These are phyloP conservation scores for Rhodotorula sp. DNA, from an alignment of 1,284 basidiomycete species.

Conservation along the genomic window DNA sequence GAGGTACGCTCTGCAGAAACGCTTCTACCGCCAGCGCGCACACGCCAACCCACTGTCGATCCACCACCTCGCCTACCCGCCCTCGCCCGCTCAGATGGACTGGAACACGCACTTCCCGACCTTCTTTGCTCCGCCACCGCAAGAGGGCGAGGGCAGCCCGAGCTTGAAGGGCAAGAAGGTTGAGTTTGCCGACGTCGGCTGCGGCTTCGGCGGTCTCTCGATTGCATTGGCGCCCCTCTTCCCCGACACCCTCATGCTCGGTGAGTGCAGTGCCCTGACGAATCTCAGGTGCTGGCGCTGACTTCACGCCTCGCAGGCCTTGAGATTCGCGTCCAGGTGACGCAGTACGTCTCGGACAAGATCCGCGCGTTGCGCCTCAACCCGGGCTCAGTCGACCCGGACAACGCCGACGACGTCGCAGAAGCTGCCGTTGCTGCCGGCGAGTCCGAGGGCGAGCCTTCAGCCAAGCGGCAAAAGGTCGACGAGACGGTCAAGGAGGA, in stretches of 20 bases:
- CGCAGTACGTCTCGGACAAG: conserved; percentile 93
- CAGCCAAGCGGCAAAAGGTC: conserved; percentile 21
- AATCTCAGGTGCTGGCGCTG: neutral
- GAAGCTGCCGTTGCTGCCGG: conserved; percentile 14
- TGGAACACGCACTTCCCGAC: conserved; percentile 84
- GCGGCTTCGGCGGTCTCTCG: conserved; percentile 94
- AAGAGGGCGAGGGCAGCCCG: conserved; percentile 16
- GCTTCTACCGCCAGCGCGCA: conserved; percentile 92
- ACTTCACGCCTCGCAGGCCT: conserved; percentile 63
- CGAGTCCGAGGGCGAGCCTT: conserved; percentile 10
- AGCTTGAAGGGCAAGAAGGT: conserved; percentile 58
- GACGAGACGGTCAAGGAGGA: conserved; percentile 6
- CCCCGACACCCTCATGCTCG: conserved; percentile 91
- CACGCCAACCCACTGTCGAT: conserved; percentile 99
- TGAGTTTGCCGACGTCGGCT: conserved; percentile 96
- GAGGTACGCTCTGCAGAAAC: conserved; percentile 17
- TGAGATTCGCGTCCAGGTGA: conserved; percentile 96
- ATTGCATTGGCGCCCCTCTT: conserved; percentile 87
- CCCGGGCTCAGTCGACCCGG: conserved; percentile 43
- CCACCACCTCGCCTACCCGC: conserved; percentile 86
- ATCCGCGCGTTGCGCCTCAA: conserved; percentile 79
- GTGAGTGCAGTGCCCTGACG: conserved; percentile 56
- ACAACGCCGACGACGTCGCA: conserved; percentile 37
- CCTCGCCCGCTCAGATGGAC: conserved; percentile 75
- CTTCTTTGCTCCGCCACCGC: conserved; percentile 54